Base-by-base conservation (phyloP, 2,329 filamentous ascomycete species). In the Monosporascus sp. region DNA sequence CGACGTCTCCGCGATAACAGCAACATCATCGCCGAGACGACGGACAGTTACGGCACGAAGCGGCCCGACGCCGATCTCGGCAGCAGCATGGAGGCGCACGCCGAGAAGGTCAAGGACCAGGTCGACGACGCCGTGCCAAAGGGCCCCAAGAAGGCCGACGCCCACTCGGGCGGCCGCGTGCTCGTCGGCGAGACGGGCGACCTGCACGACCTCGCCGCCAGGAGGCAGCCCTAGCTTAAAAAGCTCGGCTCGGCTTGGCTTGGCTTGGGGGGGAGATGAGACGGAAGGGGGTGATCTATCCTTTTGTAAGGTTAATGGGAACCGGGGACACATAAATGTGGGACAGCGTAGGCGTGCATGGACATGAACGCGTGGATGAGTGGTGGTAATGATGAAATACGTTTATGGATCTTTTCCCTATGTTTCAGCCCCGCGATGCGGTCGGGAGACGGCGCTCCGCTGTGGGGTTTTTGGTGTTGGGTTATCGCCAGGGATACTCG, bases 151-250 rank as follows among this genome's bases (percentile, higher is more conserved):
- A 64, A 58, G 48, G 65, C 64, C 6, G 64, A 68, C 44, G 52
- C 58, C 36, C 51, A 46, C 7, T 56, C 57, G 5, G 64, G 64
- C 9, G 66, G 66, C 18, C 57, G 66, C 31, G 66, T 68, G 3
- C 54, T 59, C 42, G 65, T 68, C n/a, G 66, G 47, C 41, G 66
- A 68, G 59, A 65, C 62, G 39, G 66, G 66, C 38, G 66, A 68
- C 47, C 51, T 68, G 50, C 63, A 64, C 41, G 65, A 68, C 18
- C 58, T 68, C n/a, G 65, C 65, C 27, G 62, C 65, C 18, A 60
- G 52, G 49, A 60, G 60, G 44, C 62, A 62, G 52, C 48, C 59
- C 18, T 57, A 48, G 20, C 20, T 44, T 24, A 11, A 9, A 31
- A 4, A 9, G 27, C 9, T 5, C 9, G 27, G 27, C 27, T 14